Base-by-base conservation (phyloP, 2,329 filamentous ascomycete genomes). In the Pseudocercospora eumusae region DNA sequence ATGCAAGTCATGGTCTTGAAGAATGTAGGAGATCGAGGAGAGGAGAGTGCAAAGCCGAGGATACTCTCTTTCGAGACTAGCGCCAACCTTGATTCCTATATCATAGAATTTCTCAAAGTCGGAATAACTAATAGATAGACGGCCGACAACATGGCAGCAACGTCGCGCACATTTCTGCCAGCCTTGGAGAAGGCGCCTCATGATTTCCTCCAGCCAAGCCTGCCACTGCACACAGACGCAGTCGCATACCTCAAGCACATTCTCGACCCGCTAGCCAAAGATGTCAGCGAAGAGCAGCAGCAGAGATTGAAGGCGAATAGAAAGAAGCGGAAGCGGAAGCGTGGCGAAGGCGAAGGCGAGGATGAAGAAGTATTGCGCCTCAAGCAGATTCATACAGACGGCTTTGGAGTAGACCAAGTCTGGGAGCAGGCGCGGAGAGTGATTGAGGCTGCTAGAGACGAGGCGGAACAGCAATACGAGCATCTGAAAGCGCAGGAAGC, bases 351-450 rank as follows among this genome's bases (percentile, higher is more conserved):
- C 8, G 81, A 83, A 50, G 76, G 75, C 3, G 78, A 55, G 4
- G 77, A 77, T 31, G 66, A 77, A 53, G 77, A 84, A 66, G 79
- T 89, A 1, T 73, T 97, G 66, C 92, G 92, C 70, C 80, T 96
- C 70, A 88, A 90, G 70, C 92, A 90, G 76, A 81, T 99, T 15
- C 90, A 97, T 74, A 81, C 92, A 6, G 87, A 96, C 61, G 95
- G 93, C 0, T 96, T 98, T 69, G 90, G 90, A 70, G 88, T 90
- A 10, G 86, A 88, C 20, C 93, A 98, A 77, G 88, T 99, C 47
- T 99, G 93, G 90, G 91, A 97, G 76, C 95, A 99, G 79, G 90
- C 92, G 8, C 88, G 88, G 72, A 86, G 90, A 70, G 91, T 98
- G 20, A 87, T 98, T 61, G 83, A 89, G 65, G 85, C 87, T 52